Evolutionary conservation across 2,329 filamentous ascomycete species (phyloP).

Genomic region (Ophiocordyceps unilateralis): DNA sequence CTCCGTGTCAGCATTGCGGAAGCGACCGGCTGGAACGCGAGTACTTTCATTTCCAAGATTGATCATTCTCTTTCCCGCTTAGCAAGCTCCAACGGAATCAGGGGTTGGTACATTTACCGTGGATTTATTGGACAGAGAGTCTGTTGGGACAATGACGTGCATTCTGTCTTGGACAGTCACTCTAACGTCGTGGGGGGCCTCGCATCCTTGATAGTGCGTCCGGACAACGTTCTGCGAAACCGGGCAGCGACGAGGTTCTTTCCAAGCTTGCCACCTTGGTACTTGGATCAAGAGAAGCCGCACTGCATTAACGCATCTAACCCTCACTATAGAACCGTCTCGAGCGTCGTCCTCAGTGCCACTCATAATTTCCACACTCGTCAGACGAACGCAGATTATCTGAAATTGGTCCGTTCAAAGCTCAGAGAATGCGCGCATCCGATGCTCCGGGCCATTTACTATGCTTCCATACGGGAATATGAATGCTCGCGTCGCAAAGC

Average conservation of each 20-base stretch:
- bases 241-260: background rate
- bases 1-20: background rate
- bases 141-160: background rate
- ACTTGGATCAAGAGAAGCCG: background rate
- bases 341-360: background rate
- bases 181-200: background rate
- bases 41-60: background rate
- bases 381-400: background rate
- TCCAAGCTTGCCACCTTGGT: background rate
- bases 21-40: background rate
- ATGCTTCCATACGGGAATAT: background rate
- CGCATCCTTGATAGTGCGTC: background rate
- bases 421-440: background rate
- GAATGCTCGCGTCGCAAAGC: background rate
- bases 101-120: background rate
- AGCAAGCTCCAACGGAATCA: background rate
- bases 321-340: background rate
- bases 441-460: background rate
- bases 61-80: background rate
- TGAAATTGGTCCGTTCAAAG: background rate
- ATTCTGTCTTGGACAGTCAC: background rate
- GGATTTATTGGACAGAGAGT: background rate
- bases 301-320: background rate
- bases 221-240: background rate
- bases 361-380: background rate